Base-by-base conservation (phyloP, 257 asterid genomes). In the Handroanthus guayacan region DNA sequence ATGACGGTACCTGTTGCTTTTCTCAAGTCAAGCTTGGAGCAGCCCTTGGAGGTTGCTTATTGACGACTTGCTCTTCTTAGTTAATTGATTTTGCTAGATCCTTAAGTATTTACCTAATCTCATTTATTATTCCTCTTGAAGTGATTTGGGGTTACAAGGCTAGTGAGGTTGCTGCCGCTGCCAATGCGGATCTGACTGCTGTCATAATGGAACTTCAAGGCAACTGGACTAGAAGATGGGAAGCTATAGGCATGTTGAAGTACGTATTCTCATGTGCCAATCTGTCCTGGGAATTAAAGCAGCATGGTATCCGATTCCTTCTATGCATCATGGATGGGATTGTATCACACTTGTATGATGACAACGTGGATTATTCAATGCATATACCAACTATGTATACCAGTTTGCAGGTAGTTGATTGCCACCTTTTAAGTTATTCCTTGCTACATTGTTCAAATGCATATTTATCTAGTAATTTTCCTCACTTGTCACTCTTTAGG, bases 21-120 rank as follows among this genome's bases (percentile, higher is more conserved):
- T 92, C 97, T 75, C 84, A 82, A 78, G 90, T 91, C 84, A 85
- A 84, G 79, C 94, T 80, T 70, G 99, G 99, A 78, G 96, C 97
- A 58, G 81, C 88, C 71, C 89, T 91, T 71, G 86, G 91, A 86
- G 98, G 98, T 92, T 79, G 18, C 71, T 79, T 63, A 61, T 72
- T 71, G 77, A 56, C 43, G 41, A 74, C 57, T 48, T 75, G 16
- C 67, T 58, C 60, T 74, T 65, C 72, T 50, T 72, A 63, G 66
- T 70, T 67, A 52, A 11, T 34, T 73, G 81, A 37, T 71, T 64
- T 62, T 76, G 60, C 68, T 74, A 58, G 62, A 55, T 62, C 74
- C 75, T 39, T 74, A 45, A 74, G 31, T 72, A 81, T 58, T 73
- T 43, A 70, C 55, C 38, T 67, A 47, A 78, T 54, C 51, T 37